Base-by-base conservation (phyloP, 805 yeast genomes). In the Candida loeiensis region DNA sequence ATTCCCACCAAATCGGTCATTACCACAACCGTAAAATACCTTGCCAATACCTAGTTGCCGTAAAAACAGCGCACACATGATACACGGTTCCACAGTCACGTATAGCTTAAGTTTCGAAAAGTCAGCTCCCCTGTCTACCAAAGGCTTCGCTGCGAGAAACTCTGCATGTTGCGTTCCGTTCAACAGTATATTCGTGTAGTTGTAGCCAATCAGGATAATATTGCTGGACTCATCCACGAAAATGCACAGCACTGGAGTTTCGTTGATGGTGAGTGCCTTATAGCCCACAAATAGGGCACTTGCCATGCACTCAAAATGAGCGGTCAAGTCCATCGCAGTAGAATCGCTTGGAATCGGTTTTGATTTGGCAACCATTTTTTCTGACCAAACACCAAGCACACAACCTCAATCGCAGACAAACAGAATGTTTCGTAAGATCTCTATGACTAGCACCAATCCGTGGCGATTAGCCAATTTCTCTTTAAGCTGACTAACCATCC, bases 71-170 rank as follows among this genome's bases (percentile, higher is more conserved):
- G 96, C 98, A 66, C 99, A 93, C 99, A 93, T 93, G 6, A 93
- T 84, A 57, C 99, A 93, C 0, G 99, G 99, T 61, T 93, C 99
- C 0, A 93, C 97, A 0, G 98, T 89, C 18, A 93, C 99, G 59
- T 89, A 91, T 6, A 93, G 69, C 21, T 78, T 80, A 3, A 85
- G 69, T 18, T 80, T 75, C 27, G 60, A 52, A 51, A 87, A 77
- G 7, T 39, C 44, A 6, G 39, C 34, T 3, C 33, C 24, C 2
- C 55, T 46, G 9, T 45, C 50, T n/a, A 51, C 29, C 2, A 57
- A 39, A 30, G 53, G 42, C 33, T 79, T 79, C 12, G 88, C 81
- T 0, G 91, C 96, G 43, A 83, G 72, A 49, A 93, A 84, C 59
- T 91, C 99, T 1, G 99, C 98, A 59, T 91, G 99, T 30, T 85